Percentiles rank a stretch among this genome's conserved stretches.
phyloP scores from a whole-genome alignment of 192 early-diverging fungal genomes.

The Backusella liffmaniae region DNA sequence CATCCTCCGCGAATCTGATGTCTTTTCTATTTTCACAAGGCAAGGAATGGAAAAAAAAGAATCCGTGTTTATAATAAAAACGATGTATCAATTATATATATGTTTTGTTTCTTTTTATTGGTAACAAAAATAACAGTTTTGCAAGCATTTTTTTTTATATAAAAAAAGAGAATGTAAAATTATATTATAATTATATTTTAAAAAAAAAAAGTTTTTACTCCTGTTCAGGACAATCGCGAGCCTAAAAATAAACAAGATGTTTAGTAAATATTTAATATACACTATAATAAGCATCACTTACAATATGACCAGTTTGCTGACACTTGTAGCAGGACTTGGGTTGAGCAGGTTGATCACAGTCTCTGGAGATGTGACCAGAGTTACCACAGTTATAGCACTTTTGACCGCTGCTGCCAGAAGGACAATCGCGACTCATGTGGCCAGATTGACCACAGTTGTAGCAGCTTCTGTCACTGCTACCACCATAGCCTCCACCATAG shows the following conservation, averaged over 20 bases:
- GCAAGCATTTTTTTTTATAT: conserved; percentile 9
- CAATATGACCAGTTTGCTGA: conserved; percentile 46
- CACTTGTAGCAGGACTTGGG: conserved; percentile 53
- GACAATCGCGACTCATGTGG: conserved; percentile 38
- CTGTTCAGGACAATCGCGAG: conserved; percentile 9
- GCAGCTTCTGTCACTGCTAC: conserved; percentile 19
- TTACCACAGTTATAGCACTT: conserved; percentile 45
- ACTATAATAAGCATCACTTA: conserved; percentile 1
- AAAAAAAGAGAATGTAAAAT: conserved; percentile 6
- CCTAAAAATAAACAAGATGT: neutral
- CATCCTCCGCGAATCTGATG: neutral
- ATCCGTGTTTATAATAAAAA: neutral
- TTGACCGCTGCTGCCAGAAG: conserved; percentile 19
- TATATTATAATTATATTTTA: neutral
- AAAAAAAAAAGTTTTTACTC: conserved; percentile 5
- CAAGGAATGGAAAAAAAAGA: neutral
- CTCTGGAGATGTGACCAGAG: conserved; percentile 35
- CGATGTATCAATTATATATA: neutral
- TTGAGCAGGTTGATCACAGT: conserved; percentile 30
- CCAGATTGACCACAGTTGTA: conserved; percentile 35
- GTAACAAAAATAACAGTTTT: conserved; percentile 4
- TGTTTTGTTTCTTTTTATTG: neutral
- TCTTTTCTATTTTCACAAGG: neutral
- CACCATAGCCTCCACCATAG: conserved; percentile 29
- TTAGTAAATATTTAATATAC: neutral